A percentile compares a stretch with the other conserved stretches of the same genome.
Conservation (phyloP, 345 rosid species). For the Firmiana major region DNA sequence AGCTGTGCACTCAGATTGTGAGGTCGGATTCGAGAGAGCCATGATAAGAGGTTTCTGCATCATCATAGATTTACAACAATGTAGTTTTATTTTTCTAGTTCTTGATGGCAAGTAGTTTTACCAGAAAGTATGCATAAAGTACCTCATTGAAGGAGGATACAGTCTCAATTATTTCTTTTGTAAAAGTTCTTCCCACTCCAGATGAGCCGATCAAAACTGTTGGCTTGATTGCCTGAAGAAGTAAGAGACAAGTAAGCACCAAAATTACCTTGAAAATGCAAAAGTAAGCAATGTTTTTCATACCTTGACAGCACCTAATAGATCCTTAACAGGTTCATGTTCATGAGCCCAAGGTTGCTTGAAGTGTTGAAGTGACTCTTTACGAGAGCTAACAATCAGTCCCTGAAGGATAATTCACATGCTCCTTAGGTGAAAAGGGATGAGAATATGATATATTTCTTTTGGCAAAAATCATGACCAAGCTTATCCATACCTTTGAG, state of each 20-base stretch:
- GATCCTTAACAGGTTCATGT: slow-evolving; percentile 67
- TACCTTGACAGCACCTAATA: slow-evolving; percentile 82
- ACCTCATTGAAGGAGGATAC: slow-evolving; percentile 82
- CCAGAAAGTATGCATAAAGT: not conserved
- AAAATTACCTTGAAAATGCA: not conserved
- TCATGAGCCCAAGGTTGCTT: slow-evolving; percentile 99
- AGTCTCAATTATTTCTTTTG: slow-evolving; percentile 88
- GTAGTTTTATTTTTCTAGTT: not conserved
- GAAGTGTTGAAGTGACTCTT: slow-evolving; percentile 83
- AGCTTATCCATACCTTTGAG: slow-evolving; percentile 60
- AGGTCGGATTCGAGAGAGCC: slow-evolving; percentile 97
- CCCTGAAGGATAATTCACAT: slow-evolving; percentile 46
- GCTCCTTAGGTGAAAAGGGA: not conserved
- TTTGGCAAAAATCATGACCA: not conserved
- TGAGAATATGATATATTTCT: not conserved
- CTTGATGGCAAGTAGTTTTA: not conserved
- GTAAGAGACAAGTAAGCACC: not conserved
- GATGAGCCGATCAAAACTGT: slow-evolving; percentile 85
- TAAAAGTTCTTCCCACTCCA: slow-evolving; percentile 82
- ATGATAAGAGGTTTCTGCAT: slow-evolving; percentile 85
- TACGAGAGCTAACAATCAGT: slow-evolving; percentile 74
- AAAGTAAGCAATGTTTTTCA: not conserved
- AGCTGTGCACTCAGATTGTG: slow-evolving; percentile 96
- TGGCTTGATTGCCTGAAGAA: slow-evolving; percentile 73
- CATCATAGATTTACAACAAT: not conserved